phyloP scores from a whole-genome alignment of 2,329 filamentous ascomycete species.

The Scopulariopsis brevicaulis region DNA sequence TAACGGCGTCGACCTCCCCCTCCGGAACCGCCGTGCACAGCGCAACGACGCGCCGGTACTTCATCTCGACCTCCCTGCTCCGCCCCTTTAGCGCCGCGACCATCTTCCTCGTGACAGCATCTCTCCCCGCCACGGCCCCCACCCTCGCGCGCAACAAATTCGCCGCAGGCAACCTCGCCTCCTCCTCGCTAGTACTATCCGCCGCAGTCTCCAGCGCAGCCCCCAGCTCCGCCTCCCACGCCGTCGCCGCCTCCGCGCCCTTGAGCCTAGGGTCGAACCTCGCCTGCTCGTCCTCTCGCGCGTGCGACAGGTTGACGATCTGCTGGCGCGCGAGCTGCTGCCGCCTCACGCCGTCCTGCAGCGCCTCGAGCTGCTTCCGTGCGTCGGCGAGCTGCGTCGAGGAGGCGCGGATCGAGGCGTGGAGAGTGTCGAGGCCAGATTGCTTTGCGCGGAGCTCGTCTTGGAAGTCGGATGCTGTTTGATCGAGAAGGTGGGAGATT shows the following conservation, averaged over 20 bases:
- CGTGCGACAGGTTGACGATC: constrained; percentile 66
- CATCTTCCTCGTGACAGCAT: constrained; percentile 53
- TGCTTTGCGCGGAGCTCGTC: constrained; percentile 76
- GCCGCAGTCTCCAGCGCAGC: constrained; percentile 27
- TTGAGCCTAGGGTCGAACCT: constrained; percentile 27
- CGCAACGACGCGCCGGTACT: constrained; percentile 80
- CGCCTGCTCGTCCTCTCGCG: constrained; percentile 58
- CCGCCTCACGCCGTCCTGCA: constrained; percentile 54
- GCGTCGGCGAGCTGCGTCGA: constrained; percentile 71
- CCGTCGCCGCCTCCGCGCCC: constrained; percentile 30
- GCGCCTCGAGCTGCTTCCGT: constrained; percentile 58
- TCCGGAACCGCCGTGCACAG: constrained; percentile 76
- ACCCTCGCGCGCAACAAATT: constrained; percentile 55
- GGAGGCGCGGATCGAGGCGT: constrained; percentile 68
- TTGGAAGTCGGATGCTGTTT: constrained; percentile 70
- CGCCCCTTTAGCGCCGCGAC: constrained; percentile 63
- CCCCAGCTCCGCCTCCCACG: constrained; percentile 43
- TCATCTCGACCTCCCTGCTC: constrained; percentile 73
- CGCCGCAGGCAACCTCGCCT: constrained; percentile 41
- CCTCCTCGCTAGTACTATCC: constrained; percentile 12
- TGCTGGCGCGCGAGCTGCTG: constrained; percentile 58
- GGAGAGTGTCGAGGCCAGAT: constrained; percentile 68
- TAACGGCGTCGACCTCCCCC: constrained; percentile 64
- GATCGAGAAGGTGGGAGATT: constrained; percentile 70
- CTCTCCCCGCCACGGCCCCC: constrained; percentile 59